Conservation (phyloP, 176 grass and related monocot species). For the Eragrostis nindensis region DNA sequence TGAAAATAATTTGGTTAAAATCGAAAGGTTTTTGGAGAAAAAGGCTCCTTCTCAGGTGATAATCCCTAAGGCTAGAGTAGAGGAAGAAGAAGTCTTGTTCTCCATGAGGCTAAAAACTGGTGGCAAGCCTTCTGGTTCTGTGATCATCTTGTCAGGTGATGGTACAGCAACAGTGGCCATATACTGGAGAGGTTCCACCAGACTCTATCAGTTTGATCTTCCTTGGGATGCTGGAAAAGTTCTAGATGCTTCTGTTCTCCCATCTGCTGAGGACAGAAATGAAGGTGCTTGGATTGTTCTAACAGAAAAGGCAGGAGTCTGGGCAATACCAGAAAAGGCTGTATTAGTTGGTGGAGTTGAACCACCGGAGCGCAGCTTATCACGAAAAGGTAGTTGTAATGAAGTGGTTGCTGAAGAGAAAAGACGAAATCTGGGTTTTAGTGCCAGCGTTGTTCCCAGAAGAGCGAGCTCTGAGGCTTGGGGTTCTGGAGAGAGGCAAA, state of each 20-base stretch:
- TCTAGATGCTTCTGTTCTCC: slow-evolving; percentile 87
- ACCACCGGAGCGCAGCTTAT: slow-evolving; percentile 95
- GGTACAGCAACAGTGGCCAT: slow-evolving; percentile 88
- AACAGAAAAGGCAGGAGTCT: slow-evolving; percentile 93
- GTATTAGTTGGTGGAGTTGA: slow-evolving; percentile 97
- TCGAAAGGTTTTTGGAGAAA: slow-evolving; percentile 94
- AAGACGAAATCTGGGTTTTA: slow-evolving; percentile 67
- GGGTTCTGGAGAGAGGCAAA: slow-evolving; percentile 76
- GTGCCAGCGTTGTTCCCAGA: slow-evolving; percentile 64
- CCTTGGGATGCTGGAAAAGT: slow-evolving; percentile 96
- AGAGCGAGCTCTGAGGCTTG: slow-evolving; percentile 87
- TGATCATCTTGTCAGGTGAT: slow-evolving; percentile 89
- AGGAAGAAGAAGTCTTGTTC: slow-evolving; percentile 80
- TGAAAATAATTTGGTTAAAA: slow-evolving; percentile 51
- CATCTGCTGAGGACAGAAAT: slow-evolving; percentile 70
- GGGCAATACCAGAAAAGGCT: slow-evolving; percentile 98
- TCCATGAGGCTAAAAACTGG: slow-evolving; percentile 84
- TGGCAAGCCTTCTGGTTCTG: slow-evolving; percentile 95
- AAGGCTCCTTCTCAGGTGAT: slow-evolving; percentile 90
- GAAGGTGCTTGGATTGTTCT: slow-evolving; percentile 98
- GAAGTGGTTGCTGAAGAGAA: slow-evolving; percentile 83
- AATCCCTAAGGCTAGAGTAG: slow-evolving; percentile 93
- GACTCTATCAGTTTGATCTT: slow-evolving; percentile 97
- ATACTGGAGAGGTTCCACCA: slow-evolving; percentile 88
- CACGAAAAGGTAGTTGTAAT: slow-evolving; percentile 94